Evolutionary conservation across 257 asterid species (phyloP), one percentile per base, ranked within the genome.

Genomic region (Fraxinus cuspidata): DNA sequence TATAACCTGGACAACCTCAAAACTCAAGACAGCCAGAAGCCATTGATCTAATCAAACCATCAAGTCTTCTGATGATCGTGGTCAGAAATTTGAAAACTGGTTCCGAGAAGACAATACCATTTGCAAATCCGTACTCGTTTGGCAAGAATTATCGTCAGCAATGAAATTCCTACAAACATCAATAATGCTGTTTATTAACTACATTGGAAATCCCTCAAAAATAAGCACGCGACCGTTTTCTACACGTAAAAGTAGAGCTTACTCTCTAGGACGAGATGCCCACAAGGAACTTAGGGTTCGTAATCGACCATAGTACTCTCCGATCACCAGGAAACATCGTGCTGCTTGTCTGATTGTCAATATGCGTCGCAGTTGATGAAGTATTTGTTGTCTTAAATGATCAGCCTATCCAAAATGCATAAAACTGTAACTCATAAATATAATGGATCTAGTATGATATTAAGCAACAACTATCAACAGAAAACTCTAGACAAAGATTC

Each of bases 191-290:
- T 63, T 63, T 63, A 21, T 42, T 42, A 38, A 8, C 44, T 38
- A 42, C 18, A 12, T 2, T 12, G 4, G 51, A 42, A 42, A 42
- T 42, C 4, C 8, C 13, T 58, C 13, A 58, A 58, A 58, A n/a
- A 2, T 58, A 35, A 23, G 2, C 29, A 15, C 10, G 5, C 12
- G 13, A 11, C 13, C 44, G 13, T 21, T 15, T 0, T 25, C 11
- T 11, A 70, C 15, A 1, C 12, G 56, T 56, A 1, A 12, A 23
- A 37, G 25, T 35, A 12, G 32, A 42, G 70, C 98, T 87, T 90
- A 95, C 99, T 90, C 98, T 84, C 92, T 82, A 0, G 98, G 99
- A 42, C 98, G 83, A 32, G 99, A 95, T 7, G 92, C 87, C 99
- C 99, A 95, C 4, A 95, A 86, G 78, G 99, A 95, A 69, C 99